Conservation (phyloP, 2,329 filamentous ascomycete genomes). For the Colletotrichum simmondsii region DNA sequence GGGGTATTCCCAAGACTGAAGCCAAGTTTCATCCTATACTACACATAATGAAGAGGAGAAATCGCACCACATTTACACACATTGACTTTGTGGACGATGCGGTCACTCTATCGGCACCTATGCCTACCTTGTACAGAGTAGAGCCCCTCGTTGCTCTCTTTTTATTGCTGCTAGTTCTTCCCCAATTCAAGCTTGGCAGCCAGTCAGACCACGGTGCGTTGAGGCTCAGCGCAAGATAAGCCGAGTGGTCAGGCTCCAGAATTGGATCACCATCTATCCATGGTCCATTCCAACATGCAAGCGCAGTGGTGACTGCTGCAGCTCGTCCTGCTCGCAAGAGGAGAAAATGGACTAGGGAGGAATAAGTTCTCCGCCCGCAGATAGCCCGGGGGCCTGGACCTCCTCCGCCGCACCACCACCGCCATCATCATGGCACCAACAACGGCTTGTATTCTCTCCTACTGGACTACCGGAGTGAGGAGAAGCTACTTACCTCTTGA, state of each 20-base stretch:
- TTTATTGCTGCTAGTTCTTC: neutral
- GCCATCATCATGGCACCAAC: neutral
- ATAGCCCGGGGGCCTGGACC: constrained; percentile 9
- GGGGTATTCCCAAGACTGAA: neutral
- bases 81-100: neutral
- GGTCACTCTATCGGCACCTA: neutral
- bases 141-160: neutral
- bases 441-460: neutral
- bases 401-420: neutral
- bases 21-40: neutral
- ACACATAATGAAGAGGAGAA: neutral
- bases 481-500: neutral
- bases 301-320: constrained; percentile 16
- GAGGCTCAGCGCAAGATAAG: constrained; percentile 3
- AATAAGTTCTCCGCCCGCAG: neutral
- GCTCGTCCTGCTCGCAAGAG: constrained; percentile 8
- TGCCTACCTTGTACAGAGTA: neutral
- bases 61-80: neutral
- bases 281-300: constrained; percentile 11
- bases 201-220: neutral
- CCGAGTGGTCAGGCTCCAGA: neutral
- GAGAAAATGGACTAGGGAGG: neutral
- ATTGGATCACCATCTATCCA: constrained; percentile 5
- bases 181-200: neutral
- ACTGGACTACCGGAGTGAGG: neutral